These are phyloP conservation scores for Chrysopogon serrulatus DNA, from an alignment of 176 grass and related monocot species.

Conservation along the genomic window DNA sequence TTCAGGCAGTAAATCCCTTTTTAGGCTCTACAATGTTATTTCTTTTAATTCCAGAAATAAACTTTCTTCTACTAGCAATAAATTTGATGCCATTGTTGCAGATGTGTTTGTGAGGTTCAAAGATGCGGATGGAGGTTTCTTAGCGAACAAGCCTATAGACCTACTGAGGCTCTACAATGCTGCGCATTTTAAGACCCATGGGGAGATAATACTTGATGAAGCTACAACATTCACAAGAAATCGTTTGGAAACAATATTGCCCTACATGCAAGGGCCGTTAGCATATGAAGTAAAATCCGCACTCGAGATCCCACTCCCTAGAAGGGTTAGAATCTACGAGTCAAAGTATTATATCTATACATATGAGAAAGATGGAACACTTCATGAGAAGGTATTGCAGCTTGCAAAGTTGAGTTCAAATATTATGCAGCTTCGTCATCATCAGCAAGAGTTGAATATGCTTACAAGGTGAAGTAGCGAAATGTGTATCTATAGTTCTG, in stretches of 20 bases:
- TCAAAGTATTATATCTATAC: background rate
- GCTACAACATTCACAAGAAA: background rate
- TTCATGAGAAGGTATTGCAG: background rate
- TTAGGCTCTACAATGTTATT: no score
- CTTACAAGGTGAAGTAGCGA: background rate
- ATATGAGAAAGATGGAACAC: background rate
- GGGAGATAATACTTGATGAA: background rate
- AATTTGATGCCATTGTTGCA: background rate
- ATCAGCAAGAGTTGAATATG: background rate
- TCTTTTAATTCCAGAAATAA: no score
- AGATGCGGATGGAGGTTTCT: background rate
- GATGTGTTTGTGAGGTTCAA: background rate
- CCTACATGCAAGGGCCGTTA: background rate
- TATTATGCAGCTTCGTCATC: background rate
- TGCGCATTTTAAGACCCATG: background rate
- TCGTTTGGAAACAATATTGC: background rate
- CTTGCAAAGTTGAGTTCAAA: background rate
- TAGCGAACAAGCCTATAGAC: background rate
- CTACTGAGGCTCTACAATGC: background rate
- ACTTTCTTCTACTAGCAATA: background rate
- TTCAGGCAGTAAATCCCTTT: no score
- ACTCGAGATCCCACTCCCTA: background rate
- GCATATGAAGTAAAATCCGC: background rate
- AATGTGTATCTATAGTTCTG: background rate
- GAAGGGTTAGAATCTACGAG: constrained; percentile 1